Evolutionary conservation across 2,329 filamentous ascomycete genomes (phyloP), one percentile per base, ranked within the genome.

Genomic region (Tetracladium maxilliforme): DNA sequence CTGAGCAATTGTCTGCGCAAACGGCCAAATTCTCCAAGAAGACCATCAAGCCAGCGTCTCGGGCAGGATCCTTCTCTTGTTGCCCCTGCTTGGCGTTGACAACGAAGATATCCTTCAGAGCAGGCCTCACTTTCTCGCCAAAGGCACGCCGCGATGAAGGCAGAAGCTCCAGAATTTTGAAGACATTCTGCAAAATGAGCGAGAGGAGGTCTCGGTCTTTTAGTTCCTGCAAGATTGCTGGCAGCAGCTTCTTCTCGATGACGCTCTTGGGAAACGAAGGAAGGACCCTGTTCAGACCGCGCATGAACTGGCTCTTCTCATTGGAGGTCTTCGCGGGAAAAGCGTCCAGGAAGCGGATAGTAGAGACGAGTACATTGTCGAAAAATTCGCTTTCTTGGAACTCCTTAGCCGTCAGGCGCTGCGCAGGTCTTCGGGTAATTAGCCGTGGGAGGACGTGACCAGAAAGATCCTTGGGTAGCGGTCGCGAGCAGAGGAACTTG

Each of bases 321-420:
- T 71, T 80, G 0, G 81, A 66, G 2, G 84, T 93, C 54, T 98
- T 98, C 17, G 82, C 81, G 0, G 90, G 87, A 30, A 98, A 70
- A 0, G 75, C 69, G 40, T 98, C 90, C 14, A 98, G 58, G 43
- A 98, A 98, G 9, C 90, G 80, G 33, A 98, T 93, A 0, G 90
- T 94, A 1, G 86, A 93, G 13, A 98, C 83, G 5, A 98, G 61
- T 22, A 95, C 81, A 42, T 95, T 98, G 51, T 98, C 84, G 45
- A 98, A 98, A 46, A 92, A 98, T 36, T 82, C 75, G 42, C 84
- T 92, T 48, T 94, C 72, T 44, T 98, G 90, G 38, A 98, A 95
- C 40, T 93, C 87, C 27, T 70, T 72, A 5, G 87, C 84, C 14
- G 74, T 84, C 56, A 95, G 68, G 22, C 90, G 70, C 45, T 92